Percentiles rank a stretch among this genome's conserved stretches.
These are phyloP conservation scores for Serendipita sp. DNA, from an alignment of 768 basidiomycete genomes.

Conservation along the genomic window DNA sequence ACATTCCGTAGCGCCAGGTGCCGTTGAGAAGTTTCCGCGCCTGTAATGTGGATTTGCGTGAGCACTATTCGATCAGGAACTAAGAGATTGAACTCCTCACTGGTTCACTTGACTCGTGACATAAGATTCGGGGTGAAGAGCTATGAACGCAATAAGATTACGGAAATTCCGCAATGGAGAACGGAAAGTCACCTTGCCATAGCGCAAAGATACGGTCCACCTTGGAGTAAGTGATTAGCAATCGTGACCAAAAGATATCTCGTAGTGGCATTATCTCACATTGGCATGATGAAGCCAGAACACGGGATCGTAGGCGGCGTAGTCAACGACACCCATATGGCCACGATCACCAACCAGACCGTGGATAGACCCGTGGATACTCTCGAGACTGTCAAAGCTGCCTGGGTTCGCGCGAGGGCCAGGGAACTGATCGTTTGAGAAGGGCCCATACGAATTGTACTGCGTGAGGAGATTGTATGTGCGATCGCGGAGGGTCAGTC, in stretches of 20 bases:
- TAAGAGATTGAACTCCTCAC: too few species aligned
- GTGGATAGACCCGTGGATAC: constrained; percentile 35
- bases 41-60: too few species aligned
- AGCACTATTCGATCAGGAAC: too few species aligned
- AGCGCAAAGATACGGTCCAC: constrained; percentile 38
- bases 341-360: constrained; percentile 25
- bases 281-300: constrained; percentile 36
- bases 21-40: too few species aligned
- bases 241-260: background rate
- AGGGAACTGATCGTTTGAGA: constrained; percentile 7
- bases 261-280: background rate
- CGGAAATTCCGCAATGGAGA: too few species aligned
- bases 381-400: constrained; percentile 22
- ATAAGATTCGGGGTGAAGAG: too few species aligned
- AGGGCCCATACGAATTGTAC: constrained; percentile 6
- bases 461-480: constrained; percentile 4
- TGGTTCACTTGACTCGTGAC: too few species aligned
- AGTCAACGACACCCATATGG: constrained; percentile 24
- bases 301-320: constrained; percentile 33
- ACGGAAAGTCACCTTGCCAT: constrained; percentile 30
- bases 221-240: constrained; percentile 19
- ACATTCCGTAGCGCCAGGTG: too few species aligned
- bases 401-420: background rate
- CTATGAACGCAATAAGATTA: too few species aligned
- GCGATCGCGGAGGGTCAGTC: constrained; percentile 10